Evolutionary conservation across 495 filamentous ascomycete genomes (phyloP), one percentile per base, ranked within the genome.

Genomic region (Penicillium cinerascens): DNA sequence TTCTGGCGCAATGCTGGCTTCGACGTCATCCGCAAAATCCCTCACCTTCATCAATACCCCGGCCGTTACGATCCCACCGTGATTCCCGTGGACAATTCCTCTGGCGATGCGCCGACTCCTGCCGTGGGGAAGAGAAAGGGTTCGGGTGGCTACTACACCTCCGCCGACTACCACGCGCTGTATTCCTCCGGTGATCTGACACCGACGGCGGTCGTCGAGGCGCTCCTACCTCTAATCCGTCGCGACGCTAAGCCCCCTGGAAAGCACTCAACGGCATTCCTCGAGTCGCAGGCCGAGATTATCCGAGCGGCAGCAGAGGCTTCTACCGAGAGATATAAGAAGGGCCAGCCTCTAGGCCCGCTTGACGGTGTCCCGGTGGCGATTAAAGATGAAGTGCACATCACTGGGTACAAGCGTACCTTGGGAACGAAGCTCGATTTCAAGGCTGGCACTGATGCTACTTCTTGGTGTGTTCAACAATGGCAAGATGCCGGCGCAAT

Each of bases 321-420:
- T 8, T 91, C 88, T 1, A 87, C 88, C 2, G 65, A 77, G 54
- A 74, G 91, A 20, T 95, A 87, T 59, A 78, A 80, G 49, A 73
- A 78, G 11, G 87, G 87, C 0, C 75, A 72, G 42, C 72, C 85
- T 13, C 67, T 88, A 0, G 77, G 87, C 2, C 66, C 87, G 0
- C 72, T 97, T 6, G 92, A 96, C 54, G 92, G 92, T 6, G 79
- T 97, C 13, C 91, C 91, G 0, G 82, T 96, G 40, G 89, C 87
- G 1, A 82, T 96, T 42, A 97, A 81, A 69, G 92, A 96, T 67
- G 91, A 97, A 60, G 78, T 84, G 20, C 81, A 87, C 55, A 72
- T 96, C 3, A 77, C 83, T 25, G 90, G 89, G 1, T 92, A 92
- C 55, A 74, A 81, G 27, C 85, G 80, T 45, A 83, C 76, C 16